Conservation (phyloP, 2,329 filamentous ascomycete genomes). For the Fusarium decemcellulare region DNA sequence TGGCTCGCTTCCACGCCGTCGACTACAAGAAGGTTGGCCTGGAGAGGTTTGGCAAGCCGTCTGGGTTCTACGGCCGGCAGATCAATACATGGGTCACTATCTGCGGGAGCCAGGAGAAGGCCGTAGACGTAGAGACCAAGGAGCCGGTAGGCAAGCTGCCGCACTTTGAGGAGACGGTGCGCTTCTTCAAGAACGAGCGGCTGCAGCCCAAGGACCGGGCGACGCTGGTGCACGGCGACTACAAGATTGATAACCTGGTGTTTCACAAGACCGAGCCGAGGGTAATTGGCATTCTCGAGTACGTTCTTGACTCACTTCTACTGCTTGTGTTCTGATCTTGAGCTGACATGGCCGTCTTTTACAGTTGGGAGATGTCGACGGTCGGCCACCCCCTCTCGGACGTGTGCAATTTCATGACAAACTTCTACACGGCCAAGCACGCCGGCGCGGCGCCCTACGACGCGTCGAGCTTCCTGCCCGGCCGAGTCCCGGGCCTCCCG, state of each 20-base stretch:
- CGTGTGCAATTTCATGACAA: constrained; percentile 79
- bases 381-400: constrained; percentile 97
- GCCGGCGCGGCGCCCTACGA: constrained; percentile 44
- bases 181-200: constrained; percentile 79
- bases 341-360: constrained; percentile 2
- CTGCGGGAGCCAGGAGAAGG: constrained; percentile 81
- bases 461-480: constrained; percentile 70
- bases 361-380: constrained; percentile 96
- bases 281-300: constrained; percentile 94
- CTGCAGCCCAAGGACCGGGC: constrained; percentile 83
- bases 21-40: constrained; percentile 77
- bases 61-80: constrained; percentile 89
- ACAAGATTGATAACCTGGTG: constrained; percentile 92
- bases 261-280: constrained; percentile 91
- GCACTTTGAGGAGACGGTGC: constrained; percentile 83
- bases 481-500: constrained; percentile 75
- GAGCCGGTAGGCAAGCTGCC: constrained; percentile 86
- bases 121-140: constrained; percentile 82
- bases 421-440: constrained; percentile 55
- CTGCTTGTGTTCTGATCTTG: not conserved
- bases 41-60: constrained; percentile 78
- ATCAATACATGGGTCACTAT: constrained; percentile 86
- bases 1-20: constrained; percentile 88
- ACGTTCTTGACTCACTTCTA: constrained; percentile 48
- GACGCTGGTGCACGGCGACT: constrained; percentile 92